Conservation (phyloP, 2,329 filamentous ascomycete species). For the Penicillium sp. region DNA sequence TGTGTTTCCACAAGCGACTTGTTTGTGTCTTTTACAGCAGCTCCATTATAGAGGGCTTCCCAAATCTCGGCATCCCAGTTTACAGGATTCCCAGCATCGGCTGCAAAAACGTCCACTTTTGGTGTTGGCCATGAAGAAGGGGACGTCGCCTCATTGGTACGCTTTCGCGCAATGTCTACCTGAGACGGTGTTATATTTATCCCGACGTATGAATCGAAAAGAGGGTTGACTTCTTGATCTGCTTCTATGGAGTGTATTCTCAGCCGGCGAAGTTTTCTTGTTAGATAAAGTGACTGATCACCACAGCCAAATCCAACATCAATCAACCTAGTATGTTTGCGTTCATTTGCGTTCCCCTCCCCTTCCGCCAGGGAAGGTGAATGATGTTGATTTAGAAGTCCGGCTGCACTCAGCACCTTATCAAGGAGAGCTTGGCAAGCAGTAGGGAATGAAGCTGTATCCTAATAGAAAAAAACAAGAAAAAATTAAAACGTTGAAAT, state of each 20-base stretch:
- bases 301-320: conserved; percentile 60
- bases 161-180: conserved; percentile 30
- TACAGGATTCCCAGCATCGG: conserved; percentile 48
- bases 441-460: conserved; percentile 36
- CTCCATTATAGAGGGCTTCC: conserved; percentile 12
- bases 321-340: too few species aligned
- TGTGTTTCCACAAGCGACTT: conserved; percentile 21
- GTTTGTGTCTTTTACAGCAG: neutral
- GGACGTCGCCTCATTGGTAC: conserved; percentile 7
- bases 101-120: conserved; percentile 40
- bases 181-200: conserved; percentile 51
- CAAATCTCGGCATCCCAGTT: conserved; percentile 37
- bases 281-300: conserved; percentile 52
- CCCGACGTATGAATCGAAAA: conserved; percentile 49
- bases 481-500: too few species aligned
- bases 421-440: conserved; percentile 50
- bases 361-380: neutral
- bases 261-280: conserved; percentile 22
- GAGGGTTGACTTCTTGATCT: conserved; percentile 11
- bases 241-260: neutral
- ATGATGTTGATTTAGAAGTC: conserved; percentile 29
- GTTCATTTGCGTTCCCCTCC: too few species aligned
- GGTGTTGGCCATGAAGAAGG: too few species aligned
- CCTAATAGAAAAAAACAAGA: too few species aligned
- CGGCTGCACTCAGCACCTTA: conserved; percentile 44